Base-by-base conservation (phyloP, 2,329 filamentous ascomycete genomes). In the Scopulariopsis brevicaulis region DNA sequence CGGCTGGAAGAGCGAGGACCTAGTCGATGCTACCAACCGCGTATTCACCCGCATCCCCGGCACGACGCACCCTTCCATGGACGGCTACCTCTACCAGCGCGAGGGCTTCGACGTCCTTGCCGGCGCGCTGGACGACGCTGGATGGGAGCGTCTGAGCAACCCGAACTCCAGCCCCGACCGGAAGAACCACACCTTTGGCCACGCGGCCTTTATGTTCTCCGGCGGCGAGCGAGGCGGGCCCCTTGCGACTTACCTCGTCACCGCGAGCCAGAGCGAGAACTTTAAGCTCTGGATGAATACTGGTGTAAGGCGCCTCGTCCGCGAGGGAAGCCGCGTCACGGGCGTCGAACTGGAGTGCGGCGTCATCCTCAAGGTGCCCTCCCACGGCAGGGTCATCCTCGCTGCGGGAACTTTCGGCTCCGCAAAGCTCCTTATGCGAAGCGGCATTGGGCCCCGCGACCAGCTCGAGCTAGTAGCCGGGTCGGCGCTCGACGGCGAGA, bases 1-100 rank as follows among this genome's bases (percentile, higher is more conserved):
- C 1, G 87, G 86, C 34, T 91, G 87, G 87, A 84, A 86, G 69
- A 77, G 82, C 20, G 67, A 71, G 6, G 85, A 90, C 63, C 79
- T 90, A 66, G 71, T 73, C 60, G 67, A 72, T 25, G 81, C 86
- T 1, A 81, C 84, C 6, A 70, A 79, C 32, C 78, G 82, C 50
- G 81, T 86, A 7, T 90, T 89, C 67, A 72, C 75, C 40, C 79
- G 85, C n/a, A 90, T 89, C 61, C 85, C 85, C 0, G 86, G 86
- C 35, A 89, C 85, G 0, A 81, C 80, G 53, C 73, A 74, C 52
- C 86, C 87, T 1, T 89, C 85, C 0, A 73, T 74, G 63, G 86
- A 91, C 64, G 83, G 83, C 53, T 75, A 83, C 66, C 75, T 81
- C 28, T 89, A 90, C 69, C 76, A 83, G n/a, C 81, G 85, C 60